A percentile compares a stretch with the other conserved stretches of the same genome.
phyloP scores from a whole-genome alignment of 2,329 filamentous ascomycete species.

The Aspergillus sp. region DNA sequence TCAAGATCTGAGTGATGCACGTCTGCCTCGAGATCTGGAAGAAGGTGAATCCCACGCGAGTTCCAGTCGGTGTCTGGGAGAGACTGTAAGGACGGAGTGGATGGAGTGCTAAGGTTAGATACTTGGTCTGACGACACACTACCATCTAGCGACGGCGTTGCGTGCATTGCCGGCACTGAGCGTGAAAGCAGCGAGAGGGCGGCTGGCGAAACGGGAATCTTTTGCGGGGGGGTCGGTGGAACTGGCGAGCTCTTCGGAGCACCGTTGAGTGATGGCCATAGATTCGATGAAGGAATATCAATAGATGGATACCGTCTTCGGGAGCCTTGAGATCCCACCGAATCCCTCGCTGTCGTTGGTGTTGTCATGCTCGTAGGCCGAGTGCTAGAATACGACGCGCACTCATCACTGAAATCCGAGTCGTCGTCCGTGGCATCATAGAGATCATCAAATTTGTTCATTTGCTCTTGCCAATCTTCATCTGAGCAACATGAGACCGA shows the following conservation, averaged over 20 bases:
- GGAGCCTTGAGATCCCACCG: slow-evolving; percentile 38
- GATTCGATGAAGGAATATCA: slow-evolving; percentile 58
- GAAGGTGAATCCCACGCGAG: slow-evolving; percentile 33
- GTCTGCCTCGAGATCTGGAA: slow-evolving; percentile 32
- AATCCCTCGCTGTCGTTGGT: slow-evolving; percentile 37
- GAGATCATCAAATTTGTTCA: slow-evolving; percentile 77
- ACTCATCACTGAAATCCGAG: slow-evolving; percentile 51
- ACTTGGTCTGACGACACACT: slow-evolving; percentile 87
- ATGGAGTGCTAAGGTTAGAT: slow-evolving; percentile 77
- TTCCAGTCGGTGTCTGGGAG: slow-evolving; percentile 64
- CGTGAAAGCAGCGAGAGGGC: slow-evolving; percentile 71
- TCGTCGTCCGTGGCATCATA: slow-evolving; percentile 87
- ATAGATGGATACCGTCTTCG: slow-evolving; percentile 58
- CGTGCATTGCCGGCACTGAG: slow-evolving; percentile 71
- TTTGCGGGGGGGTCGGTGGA: slow-evolving; percentile 50
- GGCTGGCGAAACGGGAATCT: slow-evolving; percentile 73
- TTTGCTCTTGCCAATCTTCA: slow-evolving; percentile 64
- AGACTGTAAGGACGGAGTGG: slow-evolving; percentile 71
- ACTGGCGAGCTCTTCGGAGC: slow-evolving; percentile 49
- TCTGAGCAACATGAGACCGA: slow-evolving; percentile 44
- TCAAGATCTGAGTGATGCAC: slow-evolving; percentile 26
- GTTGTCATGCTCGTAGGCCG: slow-evolving; percentile 51
- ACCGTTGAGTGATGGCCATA: slow-evolving; percentile 58
- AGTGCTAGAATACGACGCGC: slow-evolving; percentile 49
- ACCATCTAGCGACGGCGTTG: slow-evolving; percentile 85